phyloP scores from a whole-genome alignment of 2,329 filamentous ascomycete genomes.

The Zymoseptoria crescenta region DNA sequence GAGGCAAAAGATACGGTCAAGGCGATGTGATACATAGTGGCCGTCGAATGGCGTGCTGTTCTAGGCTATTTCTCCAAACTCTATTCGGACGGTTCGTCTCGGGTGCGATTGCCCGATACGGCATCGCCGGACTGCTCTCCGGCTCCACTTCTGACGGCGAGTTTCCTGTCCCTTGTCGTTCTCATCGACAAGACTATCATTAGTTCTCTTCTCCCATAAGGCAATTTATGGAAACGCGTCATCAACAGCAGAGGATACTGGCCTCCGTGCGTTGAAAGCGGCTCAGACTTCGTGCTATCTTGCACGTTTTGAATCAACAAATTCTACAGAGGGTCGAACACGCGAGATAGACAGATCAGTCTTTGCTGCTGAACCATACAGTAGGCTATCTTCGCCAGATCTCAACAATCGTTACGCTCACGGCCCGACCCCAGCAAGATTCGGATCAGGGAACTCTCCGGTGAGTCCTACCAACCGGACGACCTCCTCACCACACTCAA shows the following conservation, averaged over 20 bases:
- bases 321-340: too few species aligned
- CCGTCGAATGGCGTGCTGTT: neutral
- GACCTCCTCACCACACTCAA: slow-evolving; percentile 25
- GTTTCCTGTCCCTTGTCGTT: neutral
- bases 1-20: neutral
- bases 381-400: too few species aligned
- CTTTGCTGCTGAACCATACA: neutral
- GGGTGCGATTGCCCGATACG: neutral
- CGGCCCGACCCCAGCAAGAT: slow-evolving; percentile 15
- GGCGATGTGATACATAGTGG: neutral
- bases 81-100: neutral
- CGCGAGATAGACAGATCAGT: neutral
- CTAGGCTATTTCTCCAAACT: neutral
- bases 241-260: too few species aligned
- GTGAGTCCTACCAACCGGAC: slow-evolving; percentile 18
- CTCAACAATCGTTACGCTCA: neutral
- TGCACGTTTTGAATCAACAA: too few species aligned
- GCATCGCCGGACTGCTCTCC: neutral
- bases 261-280: too few species aligned
- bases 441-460: slow-evolving; percentile 15
- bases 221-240: too few species aligned
- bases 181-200: neutral
- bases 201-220: neutral
- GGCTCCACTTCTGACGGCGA: too few species aligned
- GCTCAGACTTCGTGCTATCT: too few species aligned